Base-by-base conservation (phyloP, 768 basidiomycete genomes). In the Calocybe indica region DNA sequence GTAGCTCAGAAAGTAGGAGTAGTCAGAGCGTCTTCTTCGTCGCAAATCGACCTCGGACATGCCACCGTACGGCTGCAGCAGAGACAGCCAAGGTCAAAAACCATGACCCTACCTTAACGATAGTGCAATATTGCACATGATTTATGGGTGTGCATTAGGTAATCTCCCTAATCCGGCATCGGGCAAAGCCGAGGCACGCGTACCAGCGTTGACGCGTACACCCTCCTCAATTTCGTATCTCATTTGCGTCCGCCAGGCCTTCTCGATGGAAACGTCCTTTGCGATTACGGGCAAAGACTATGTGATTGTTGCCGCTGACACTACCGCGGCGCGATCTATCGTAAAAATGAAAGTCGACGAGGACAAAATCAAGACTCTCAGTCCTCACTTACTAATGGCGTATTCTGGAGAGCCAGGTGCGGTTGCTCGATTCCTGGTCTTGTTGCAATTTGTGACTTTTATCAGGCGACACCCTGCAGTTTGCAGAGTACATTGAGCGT, bases 261-360 rank as follows among this genome's bases (percentile, higher is more conserved):
- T 56, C 40, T 33, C 36, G 37, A 94, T 96, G 92, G 92, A 96
- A 62, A 88, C 83, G 45, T 91, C 90, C 12, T 93, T 97, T 64
- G 92, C 87, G 34, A 62, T 97, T 46, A 88, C 81, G 36, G 94
- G 94, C 43, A 95, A 96, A 64, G 94, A 84, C 59, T 99, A 92
- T 68, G 86, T 92, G 47, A 79, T 99, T 52, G 70, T 99, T 57
- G 92, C 94, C 2, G 83, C 93, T 7, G 95, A 98, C 68, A 92
- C 86, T 6, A 89, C 84, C 10, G 82, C 92, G 6, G 82, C 86
- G 3, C 79, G 91, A 56, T 96, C 92, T 31, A 91, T 99, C 67
- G 85, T 98, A 62, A 95, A 93, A 71, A 96, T 98, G 92, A 96
- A 98, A 73, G 64, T 76, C 34, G 92, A 96, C 68, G 89, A 91